Percentiles rank a stretch among this genome's conserved stretches.
Evolutionary conservation across 2,329 filamentous ascomycete genomes (phyloP).

Genomic region (Neocucurbitaria cava): DNA sequence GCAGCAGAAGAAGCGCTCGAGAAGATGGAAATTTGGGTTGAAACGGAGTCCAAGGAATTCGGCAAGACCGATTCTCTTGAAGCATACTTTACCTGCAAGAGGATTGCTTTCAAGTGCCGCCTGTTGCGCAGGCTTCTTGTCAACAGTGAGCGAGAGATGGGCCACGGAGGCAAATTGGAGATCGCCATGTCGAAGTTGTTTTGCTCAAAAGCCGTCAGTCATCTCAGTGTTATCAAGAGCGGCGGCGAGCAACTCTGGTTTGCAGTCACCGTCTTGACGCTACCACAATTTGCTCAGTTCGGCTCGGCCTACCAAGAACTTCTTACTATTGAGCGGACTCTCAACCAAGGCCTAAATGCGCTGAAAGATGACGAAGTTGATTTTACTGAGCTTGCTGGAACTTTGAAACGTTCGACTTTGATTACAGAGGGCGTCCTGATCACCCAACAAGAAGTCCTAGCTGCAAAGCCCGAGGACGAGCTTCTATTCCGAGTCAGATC

Average conservation of each 20-base stretch:
- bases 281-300: constrained; percentile 79
- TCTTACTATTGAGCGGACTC: constrained; percentile 85
- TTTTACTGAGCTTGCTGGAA: constrained; percentile 79
- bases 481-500: constrained; percentile 26
- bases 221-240: constrained; percentile 80
- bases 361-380: constrained; percentile 85
- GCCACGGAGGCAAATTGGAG: constrained; percentile 73
- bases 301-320: constrained; percentile 84
- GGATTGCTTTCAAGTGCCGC: constrained; percentile 82
- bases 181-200: constrained; percentile 72
- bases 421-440: constrained; percentile 27
- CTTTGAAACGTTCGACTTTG: constrained; percentile 66
- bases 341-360: constrained; percentile 88
- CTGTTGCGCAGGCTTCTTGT: constrained; percentile 20
- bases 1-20: constrained; percentile 89
- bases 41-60: constrained; percentile 64
- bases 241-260: constrained; percentile 87
- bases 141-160: constrained; percentile 63
- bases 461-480: constrained; percentile 34
- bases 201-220: constrained; percentile 78
- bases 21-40: constrained; percentile 74
- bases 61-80: constrained; percentile 84
- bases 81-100: constrained; percentile 84
- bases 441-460: constrained; percentile 19
- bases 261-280: constrained; percentile 78